phyloP scores from a whole-genome alignment of 176 grass and related monocot genomes.

The Rhynchospora pubera region DNA sequence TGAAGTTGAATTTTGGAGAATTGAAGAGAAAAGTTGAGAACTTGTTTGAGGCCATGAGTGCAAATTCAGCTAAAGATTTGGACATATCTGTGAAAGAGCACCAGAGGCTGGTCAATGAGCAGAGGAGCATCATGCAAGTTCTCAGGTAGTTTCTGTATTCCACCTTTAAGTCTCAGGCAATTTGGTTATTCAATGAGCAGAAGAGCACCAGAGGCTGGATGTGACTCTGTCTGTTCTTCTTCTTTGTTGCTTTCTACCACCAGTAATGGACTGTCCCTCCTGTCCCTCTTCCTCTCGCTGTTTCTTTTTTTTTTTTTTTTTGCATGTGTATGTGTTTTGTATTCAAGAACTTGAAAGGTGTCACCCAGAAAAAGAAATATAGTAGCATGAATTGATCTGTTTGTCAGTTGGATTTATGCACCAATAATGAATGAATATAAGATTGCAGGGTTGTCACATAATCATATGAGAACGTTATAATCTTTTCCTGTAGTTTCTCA shows the following conservation, averaged over 20 bases:
- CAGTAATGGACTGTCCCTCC: background rate
- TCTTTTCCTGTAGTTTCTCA: too few species aligned
- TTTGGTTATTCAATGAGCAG: slow-evolving; percentile 3
- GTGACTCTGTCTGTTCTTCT: background rate
- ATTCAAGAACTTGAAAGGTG: slow-evolving; percentile 2
- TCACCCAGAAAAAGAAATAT: background rate
- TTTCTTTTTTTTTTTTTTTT: too few species aligned
- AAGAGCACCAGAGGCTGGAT: background rate
- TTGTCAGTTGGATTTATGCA: slow-evolving; percentile 3
- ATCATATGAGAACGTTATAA: background rate
- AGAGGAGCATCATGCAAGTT: slow-evolving; percentile 94
- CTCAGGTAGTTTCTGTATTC: slow-evolving; percentile 50
- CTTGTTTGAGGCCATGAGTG: slow-evolving; percentile 59
- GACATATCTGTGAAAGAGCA: slow-evolving; percentile 59
- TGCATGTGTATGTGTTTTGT: background rate
- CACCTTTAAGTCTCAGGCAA: slow-evolving; percentile 3
- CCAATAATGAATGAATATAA: background rate
- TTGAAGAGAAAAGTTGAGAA: slow-evolving; percentile 68
- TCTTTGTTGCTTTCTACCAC: background rate
- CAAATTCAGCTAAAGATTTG: slow-evolving; percentile 65
- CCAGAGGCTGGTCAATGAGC: slow-evolving; percentile 57
- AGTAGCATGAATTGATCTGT: background rate
- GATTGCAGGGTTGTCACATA: background rate
- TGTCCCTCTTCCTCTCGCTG: background rate
- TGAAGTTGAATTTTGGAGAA: slow-evolving; percentile 64